A percentile compares a stretch with the other conserved stretches of the same genome.
Conservation (phyloP, 2,329 filamentous ascomycete genomes). For the Epichloe brachyelytri region DNA sequence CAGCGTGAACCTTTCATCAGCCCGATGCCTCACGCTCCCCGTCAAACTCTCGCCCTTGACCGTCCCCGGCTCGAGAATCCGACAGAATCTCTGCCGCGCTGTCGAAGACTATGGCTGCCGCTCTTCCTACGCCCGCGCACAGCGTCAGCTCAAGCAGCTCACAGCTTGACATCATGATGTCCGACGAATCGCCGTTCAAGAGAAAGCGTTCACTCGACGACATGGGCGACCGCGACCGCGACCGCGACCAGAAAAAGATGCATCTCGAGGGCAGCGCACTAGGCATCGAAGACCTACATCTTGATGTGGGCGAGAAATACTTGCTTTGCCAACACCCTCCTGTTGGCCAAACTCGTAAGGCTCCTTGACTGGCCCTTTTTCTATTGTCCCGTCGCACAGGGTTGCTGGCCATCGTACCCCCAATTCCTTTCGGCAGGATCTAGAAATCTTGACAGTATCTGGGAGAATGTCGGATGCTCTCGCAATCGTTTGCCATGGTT, state of each 20-base stretch:
- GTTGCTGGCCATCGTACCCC: not conserved
- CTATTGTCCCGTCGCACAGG: constrained; percentile 9
- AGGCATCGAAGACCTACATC: constrained; percentile 51
- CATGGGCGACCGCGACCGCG: constrained; percentile 39
- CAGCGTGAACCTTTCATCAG: constrained; percentile 53
- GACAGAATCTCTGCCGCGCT: constrained; percentile 38
- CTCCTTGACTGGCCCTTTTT: constrained; percentile 29
- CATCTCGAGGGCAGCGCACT: constrained; percentile 48
- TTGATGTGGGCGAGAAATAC: constrained; percentile 55
- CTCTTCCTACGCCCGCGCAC: constrained; percentile 49
- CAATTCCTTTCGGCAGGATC: constrained; percentile 12
- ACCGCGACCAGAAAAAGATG: constrained; percentile 47
- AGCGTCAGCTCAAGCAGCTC: constrained; percentile 45
- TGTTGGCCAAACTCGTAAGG: constrained; percentile 42
- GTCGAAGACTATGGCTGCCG: constrained; percentile 29
- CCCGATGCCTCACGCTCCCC: constrained; percentile 53
- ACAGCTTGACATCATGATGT: constrained; percentile 31
- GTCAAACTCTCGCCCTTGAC: constrained; percentile 41
- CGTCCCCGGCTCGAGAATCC: constrained; percentile 32
- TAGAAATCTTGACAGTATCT: not conserved
- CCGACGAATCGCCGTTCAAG: constrained; percentile 44
- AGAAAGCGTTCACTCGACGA: constrained; percentile 49
- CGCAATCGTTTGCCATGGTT: constrained; percentile 19
- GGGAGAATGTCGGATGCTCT: constrained; percentile 11
- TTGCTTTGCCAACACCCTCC: constrained; percentile 38